Evolutionary conservation across 768 basidiomycete genomes (phyloP).

Genomic region (Lactarius tabidus): DNA sequence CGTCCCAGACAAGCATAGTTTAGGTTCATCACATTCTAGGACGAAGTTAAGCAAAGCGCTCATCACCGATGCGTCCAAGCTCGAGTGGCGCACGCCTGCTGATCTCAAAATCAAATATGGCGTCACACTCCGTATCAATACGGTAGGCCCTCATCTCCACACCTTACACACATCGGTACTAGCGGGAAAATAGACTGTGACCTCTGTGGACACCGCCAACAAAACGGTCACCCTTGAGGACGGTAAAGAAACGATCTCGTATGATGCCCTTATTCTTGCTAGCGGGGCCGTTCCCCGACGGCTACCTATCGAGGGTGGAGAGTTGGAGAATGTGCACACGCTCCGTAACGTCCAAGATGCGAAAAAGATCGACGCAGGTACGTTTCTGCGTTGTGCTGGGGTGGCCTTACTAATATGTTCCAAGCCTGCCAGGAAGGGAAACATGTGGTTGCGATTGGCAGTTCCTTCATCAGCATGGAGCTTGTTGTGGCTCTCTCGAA

Average conservation of each 20-base stretch:
- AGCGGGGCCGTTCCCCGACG: constrained; percentile 69
- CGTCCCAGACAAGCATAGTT: not conserved
- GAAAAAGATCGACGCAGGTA: constrained; percentile 66
- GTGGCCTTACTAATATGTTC: not conserved
- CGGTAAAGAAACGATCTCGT: constrained; percentile 56
- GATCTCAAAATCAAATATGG: constrained; percentile 75
- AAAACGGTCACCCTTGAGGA: constrained; percentile 60
- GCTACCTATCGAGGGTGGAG: constrained; percentile 70
- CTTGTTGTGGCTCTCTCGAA: constrained; percentile 71
- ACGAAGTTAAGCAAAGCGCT: constrained; percentile 89
- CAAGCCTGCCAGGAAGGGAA: constrained; percentile 69
- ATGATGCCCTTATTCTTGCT: constrained; percentile 78
- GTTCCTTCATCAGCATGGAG: constrained; percentile 92
- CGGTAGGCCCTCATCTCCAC: constrained; percentile 37
- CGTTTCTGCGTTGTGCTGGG: constrained; percentile 17
- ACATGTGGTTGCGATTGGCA: constrained; percentile 76
- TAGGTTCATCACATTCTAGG: constrained; percentile 35
- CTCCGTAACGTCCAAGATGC: constrained; percentile 69
- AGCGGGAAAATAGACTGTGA: constrained; percentile 51
- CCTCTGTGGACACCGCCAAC: constrained; percentile 56
- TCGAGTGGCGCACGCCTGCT: constrained; percentile 66
- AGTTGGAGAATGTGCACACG: constrained; percentile 73
- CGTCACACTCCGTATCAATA: constrained; percentile 57
- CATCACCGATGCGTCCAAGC: constrained; percentile 69
- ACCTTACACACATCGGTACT: constrained; percentile 7